Percentiles rank a stretch among this genome's conserved stretches.
Evolutionary conservation across 495 filamentous ascomycete genomes (phyloP).

Genomic region (Aspergillus funiculosus): DNA sequence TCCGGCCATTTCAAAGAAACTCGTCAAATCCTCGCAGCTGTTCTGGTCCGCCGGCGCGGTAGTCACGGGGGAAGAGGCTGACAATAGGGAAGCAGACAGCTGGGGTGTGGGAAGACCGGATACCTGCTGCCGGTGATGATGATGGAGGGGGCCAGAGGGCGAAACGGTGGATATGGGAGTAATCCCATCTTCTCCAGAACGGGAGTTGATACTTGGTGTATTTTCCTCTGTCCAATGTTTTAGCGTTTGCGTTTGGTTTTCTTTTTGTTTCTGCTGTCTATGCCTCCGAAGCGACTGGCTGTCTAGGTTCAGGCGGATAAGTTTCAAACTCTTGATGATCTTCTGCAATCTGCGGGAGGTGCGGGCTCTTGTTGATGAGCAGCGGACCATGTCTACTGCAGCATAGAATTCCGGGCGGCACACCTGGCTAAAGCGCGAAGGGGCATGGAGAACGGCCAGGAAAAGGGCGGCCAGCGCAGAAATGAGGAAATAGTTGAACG

Average conservation of each 20-base stretch:
- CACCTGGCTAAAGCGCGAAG: conserved; percentile 59
- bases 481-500: conserved; percentile 80
- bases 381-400: conserved; percentile 71
- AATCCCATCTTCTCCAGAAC: background rate
- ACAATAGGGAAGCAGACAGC: conserved; percentile 19
- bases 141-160: background rate
- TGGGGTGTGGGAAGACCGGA: conserved; percentile 15
- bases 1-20: conserved; percentile 42
- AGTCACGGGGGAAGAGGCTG: conserved; percentile 15
- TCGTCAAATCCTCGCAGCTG: conserved; percentile 37
- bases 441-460: conserved; percentile 71
- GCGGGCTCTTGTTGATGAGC: conserved; percentile 39
- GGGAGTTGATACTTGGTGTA: background rate
- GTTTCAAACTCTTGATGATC: conserved; percentile 36
- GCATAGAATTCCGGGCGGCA: conserved; percentile 76
- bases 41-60: conserved; percentile 18
- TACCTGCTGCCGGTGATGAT: background rate
- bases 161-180: background rate
- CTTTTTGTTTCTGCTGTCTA: background rate
- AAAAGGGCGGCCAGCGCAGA: conserved; percentile 74
- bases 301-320: conserved; percentile 27
- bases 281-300: background rate
- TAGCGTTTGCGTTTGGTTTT: background rate
- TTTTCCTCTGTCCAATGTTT: background rate
- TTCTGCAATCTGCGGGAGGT: conserved; percentile 37